These are phyloP conservation scores for Silybum marianum DNA, from an alignment of 129 eudicot genomes.

Conservation along the genomic window DNA sequence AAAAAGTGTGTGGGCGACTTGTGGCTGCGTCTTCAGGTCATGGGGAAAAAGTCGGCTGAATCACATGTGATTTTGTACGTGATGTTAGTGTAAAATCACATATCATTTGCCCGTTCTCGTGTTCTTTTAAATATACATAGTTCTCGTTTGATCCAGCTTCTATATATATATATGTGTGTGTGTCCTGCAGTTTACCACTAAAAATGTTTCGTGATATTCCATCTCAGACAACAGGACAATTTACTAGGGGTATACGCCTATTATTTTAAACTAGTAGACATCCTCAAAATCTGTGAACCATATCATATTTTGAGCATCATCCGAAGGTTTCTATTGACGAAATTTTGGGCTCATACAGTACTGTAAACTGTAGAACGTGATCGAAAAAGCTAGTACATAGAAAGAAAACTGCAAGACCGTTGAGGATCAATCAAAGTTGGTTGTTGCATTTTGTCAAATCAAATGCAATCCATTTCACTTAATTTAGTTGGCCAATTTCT, in stretches of 20 bases:
- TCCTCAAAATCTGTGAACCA: neutral
- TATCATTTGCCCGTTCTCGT: too few species aligned
- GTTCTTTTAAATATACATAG: too few species aligned
- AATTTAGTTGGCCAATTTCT: conserved; percentile 8
- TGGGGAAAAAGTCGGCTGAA: too few species aligned
- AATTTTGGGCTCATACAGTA: neutral
- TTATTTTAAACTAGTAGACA: neutral
- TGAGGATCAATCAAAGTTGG: conserved; percentile 9
- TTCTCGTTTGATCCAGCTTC: too few species aligned
- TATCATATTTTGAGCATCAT: conserved; percentile 7
- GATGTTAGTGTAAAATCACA: too few species aligned
- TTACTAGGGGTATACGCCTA: neutral
- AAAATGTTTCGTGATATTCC: neutral
- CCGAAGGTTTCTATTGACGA: neutral
- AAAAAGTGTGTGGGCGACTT: too few species aligned
- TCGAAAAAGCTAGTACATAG: neutral
- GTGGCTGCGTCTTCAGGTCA: too few species aligned
- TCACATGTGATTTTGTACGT: too few species aligned
- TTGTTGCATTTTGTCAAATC: conserved; percentile 3
- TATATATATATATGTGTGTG: neutral
- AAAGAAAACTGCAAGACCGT: neutral
- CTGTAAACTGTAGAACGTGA: neutral
- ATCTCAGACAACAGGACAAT: neutral
- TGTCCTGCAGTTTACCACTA: neutral
- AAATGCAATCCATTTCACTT: neutral